Conservation (phyloP, 202 grass and related monocot species). For the Setaria italica region DNA sequence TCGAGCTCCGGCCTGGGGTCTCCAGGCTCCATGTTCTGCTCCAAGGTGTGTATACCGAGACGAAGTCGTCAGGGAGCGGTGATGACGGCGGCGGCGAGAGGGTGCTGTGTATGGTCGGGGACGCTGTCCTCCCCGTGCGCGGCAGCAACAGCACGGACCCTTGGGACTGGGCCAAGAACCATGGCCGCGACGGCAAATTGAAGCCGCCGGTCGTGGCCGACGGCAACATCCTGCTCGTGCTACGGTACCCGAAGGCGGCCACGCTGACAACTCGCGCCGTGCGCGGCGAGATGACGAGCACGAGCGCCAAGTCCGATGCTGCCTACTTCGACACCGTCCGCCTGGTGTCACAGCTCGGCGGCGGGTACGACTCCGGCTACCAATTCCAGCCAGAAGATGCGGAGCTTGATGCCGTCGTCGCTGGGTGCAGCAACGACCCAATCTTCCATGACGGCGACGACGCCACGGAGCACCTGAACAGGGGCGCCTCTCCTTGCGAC, state of each 20-base stretch:
- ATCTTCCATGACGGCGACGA: neutral
- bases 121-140: slow-evolving; percentile 58
- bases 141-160: slow-evolving; percentile 38
- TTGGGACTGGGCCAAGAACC: slow-evolving; percentile 54
- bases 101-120: slow-evolving; percentile 66
- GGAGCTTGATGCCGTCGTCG: slow-evolving; percentile 14
- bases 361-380: slow-evolving; percentile 53
- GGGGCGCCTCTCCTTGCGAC: slow-evolving; percentile 36
- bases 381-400: slow-evolving; percentile 35
- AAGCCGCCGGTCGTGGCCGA: slow-evolving; percentile 54
- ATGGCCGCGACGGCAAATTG: slow-evolving; percentile 49
- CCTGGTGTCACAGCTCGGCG: slow-evolving; percentile 48
- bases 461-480: slow-evolving; percentile 25
- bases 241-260: slow-evolving; percentile 60
- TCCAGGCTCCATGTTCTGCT: slow-evolving; percentile 57
- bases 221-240: slow-evolving; percentile 58
- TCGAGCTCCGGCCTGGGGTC: slow-evolving; percentile 48
- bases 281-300: slow-evolving; percentile 56
- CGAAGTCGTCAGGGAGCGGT: neutral
- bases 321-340: slow-evolving; percentile 60
- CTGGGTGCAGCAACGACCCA: slow-evolving; percentile 33
- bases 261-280: slow-evolving; percentile 55
- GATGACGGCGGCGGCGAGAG: slow-evolving; percentile 38
- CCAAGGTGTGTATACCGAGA: slow-evolving; percentile 67
- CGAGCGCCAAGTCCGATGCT: slow-evolving; percentile 25